Base-by-base conservation (phyloP, 2,329 filamentous ascomycete genomes). In the Didymella glomerata region DNA sequence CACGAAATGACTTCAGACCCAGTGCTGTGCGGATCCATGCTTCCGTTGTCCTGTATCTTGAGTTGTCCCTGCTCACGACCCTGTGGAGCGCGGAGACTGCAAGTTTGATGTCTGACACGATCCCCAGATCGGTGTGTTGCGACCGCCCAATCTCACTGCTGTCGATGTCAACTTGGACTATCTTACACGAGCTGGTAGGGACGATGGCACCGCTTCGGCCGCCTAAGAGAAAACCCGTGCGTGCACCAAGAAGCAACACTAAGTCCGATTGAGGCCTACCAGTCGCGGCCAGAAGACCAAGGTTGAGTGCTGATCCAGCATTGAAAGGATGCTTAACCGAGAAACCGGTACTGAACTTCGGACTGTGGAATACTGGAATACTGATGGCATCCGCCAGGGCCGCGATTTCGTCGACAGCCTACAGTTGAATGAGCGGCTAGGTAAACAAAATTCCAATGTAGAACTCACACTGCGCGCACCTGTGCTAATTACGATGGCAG, bases 101-200 rank as follows among this genome's bases (percentile, higher is more conserved):
- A 24, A 76, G 68, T 5, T 57, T 66, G 4, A 73, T 71, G 56
- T 81, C 79, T 3, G 78, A 77, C 2, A 81, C 72, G 30, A 82
- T 78, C 1, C 78, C 79, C 4, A 81, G 62, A 27, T 79, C 73
- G 24, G 81, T 68, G 11, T 76, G 70, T 24, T 74, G 67, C 0
- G 77, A 76, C n/a, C 78, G 76, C 2, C 79, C 79, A 4, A 81
- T 80, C 59, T 82, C 80, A 2, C 61, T 58, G 6, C 77, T 78
- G 47, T 81, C 80, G 6, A 77, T 66, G 54, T 82, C 80, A 16
- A 82, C 70, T 42, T 82, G 80, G 2, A 79, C 68, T 16, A 81
- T 64, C 34, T 71, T 77, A 62, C 76, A 79, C 22, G 63, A 63
- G 20, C 64, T 66, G 2, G 68, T 71, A 0, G 80, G 79, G 8